phyloP scores from a whole-genome alignment of 345 rosid genomes.

The Dimocarpus longan region DNA sequence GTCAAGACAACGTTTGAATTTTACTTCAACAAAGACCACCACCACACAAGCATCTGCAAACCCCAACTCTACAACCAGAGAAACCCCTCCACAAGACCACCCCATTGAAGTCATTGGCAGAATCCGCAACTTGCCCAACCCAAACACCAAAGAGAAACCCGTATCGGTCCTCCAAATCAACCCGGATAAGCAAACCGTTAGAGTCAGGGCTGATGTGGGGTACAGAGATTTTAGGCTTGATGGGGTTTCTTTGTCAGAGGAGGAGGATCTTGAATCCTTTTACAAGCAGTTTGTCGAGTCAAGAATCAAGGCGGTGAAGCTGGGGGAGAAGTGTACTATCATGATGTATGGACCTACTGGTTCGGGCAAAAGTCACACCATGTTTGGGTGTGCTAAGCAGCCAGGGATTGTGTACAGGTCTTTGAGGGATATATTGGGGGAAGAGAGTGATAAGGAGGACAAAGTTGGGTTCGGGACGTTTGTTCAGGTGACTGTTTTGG shows the following conservation, averaged over 20 bases:
- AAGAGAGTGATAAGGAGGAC: constrained; percentile 36
- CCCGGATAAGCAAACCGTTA: constrained; percentile 56
- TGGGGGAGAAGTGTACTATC: constrained; percentile 79
- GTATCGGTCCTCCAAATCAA: constrained; percentile 58
- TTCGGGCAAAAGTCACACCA: constrained; percentile 91
- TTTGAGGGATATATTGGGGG: constrained; percentile 74
- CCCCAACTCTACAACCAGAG: constrained; percentile 46
- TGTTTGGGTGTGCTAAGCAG: constrained; percentile 91
- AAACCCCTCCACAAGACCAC: constrained; percentile 60
- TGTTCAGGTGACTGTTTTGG: constrained; percentile 91
- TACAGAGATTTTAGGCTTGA: constrained; percentile 90
- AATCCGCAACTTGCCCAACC: constrained; percentile 66
- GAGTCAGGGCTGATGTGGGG: constrained; percentile 85
- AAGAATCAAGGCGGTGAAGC: constrained; percentile 75
- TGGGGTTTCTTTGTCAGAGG: constrained; percentile 82
- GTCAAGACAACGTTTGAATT: constrained; percentile 70
- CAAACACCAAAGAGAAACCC: constrained; percentile 60
- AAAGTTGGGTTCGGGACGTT: constrained; percentile 43
- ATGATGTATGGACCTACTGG: constrained; percentile 99
- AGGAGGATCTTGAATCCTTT: constrained; percentile 69
- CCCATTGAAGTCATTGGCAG: constrained; percentile 91
- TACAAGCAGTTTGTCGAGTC: constrained; percentile 75
- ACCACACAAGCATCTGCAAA: constrained; percentile 37
- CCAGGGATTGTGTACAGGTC: constrained; percentile 89
- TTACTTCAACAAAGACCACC: constrained; percentile 43